A percentile compares a stretch with the other conserved stretches of the same genome.
Conservation (phyloP, 2,329 filamentous ascomycete species). For the Aspergillus sp. region DNA sequence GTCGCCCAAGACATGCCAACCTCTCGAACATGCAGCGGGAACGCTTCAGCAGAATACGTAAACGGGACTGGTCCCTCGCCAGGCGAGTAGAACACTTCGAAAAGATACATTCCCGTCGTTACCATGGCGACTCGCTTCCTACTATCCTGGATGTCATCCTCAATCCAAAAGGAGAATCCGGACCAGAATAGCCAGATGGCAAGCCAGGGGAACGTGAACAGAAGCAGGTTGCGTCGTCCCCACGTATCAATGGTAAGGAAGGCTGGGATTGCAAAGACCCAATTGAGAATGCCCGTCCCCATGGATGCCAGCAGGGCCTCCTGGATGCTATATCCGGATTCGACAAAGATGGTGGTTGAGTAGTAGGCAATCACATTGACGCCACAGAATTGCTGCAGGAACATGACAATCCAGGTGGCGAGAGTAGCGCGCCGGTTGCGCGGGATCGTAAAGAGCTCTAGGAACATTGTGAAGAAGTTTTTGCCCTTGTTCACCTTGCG, state of each 20-base stretch:
- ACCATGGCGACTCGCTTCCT: slow-evolving; percentile 47
- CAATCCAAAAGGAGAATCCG: slow-evolving; percentile 58
- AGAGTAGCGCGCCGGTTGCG: slow-evolving; percentile 65
- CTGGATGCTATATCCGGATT: slow-evolving; percentile 57
- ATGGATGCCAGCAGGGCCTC: slow-evolving; percentile 63
- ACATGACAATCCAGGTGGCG: slow-evolving; percentile 67
- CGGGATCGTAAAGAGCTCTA: slow-evolving; percentile 64
- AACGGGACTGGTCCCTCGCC: slow-evolving; percentile 69
- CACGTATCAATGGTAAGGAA: slow-evolving; percentile 70
- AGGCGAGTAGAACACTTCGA: slow-evolving; percentile 54
- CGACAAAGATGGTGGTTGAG: slow-evolving; percentile 63
- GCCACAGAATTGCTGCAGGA: slow-evolving; percentile 63
- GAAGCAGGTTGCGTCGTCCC: slow-evolving; percentile 65
- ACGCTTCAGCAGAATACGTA: slow-evolving; percentile 69
- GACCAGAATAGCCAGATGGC: slow-evolving; percentile 49
- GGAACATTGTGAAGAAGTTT: slow-evolving; percentile 57
- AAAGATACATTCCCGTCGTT: slow-evolving; percentile 50
- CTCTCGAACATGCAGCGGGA: slow-evolving; percentile 65
- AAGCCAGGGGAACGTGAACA: slow-evolving; percentile 68
- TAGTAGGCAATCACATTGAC: slow-evolving; percentile 67
- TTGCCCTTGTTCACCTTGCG: slow-evolving; percentile 55
- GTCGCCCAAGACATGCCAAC: slow-evolving; percentile 68
- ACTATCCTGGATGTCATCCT: slow-evolving; percentile 31
- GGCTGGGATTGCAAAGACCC: slow-evolving; percentile 66
- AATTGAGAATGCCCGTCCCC: slow-evolving; percentile 69